Evolutionary conservation across 140 eudicot genomes (phyloP).

Genomic region (Stevia rebaudiana): DNA sequence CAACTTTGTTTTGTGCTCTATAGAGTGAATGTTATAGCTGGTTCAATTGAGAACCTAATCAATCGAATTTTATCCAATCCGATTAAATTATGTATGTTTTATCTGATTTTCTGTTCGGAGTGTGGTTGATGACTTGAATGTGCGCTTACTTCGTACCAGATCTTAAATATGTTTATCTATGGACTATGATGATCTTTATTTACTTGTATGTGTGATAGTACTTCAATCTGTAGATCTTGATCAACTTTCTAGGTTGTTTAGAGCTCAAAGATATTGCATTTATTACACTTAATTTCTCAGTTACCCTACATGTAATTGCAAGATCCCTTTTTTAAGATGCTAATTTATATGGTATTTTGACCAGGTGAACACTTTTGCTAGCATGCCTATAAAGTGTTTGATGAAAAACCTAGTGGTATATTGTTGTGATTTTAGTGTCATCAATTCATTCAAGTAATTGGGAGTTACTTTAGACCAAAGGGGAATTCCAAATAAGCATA

Average conservation of each 20-base stretch:
- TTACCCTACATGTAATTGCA: not conserved
- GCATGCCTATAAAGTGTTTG: conserved; percentile 22
- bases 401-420: conserved; percentile 13
- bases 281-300: not conserved
- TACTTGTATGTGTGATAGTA: not conserved
- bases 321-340: not conserved
- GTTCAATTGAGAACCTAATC: not conserved
- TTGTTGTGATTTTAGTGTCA: no score
- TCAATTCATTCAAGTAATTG: no score
- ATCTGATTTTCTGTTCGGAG: conserved; percentile 6
- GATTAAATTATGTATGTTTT: not conserved
- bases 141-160: conserved; percentile 8
- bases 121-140: no score
- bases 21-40: not conserved
- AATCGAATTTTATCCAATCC: not conserved
- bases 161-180: not conserved
- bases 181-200: not conserved
- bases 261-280: conserved; percentile 5
- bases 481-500: no score
- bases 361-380: not conserved
- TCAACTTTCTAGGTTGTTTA: not conserved
- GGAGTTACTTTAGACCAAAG: no score
- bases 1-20: conserved; percentile 1
- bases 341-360: not conserved
- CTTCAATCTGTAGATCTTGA: not conserved